phyloP scores from a whole-genome alignment of 2,329 filamentous ascomycete genomes.

The Fonsecaea monophora region DNA sequence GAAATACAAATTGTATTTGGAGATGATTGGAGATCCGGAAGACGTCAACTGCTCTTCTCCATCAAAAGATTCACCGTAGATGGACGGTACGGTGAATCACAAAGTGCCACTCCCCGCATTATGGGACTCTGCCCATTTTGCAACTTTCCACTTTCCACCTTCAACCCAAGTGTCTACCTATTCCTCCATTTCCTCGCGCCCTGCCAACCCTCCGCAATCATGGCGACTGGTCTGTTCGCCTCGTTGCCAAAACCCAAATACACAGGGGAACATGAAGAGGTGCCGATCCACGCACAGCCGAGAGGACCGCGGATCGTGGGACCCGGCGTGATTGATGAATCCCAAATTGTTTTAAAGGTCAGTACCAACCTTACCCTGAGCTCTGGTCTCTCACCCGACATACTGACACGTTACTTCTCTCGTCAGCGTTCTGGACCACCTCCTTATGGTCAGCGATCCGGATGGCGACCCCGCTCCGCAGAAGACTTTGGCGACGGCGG shows the following conservation, averaged over 20 bases:
- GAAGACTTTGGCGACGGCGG: constrained; percentile 97
- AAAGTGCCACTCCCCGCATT: neutral
- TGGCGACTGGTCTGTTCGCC: constrained; percentile 72
- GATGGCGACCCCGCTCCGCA: constrained; percentile 86
- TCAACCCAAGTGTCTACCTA: neutral
- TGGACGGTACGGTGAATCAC: constrained; percentile 4
- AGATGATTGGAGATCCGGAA: neutral
- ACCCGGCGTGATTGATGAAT: constrained; percentile 79
- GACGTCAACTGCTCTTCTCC: constrained; percentile 14
- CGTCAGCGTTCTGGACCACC: constrained; percentile 79
- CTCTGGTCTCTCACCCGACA: constrained; percentile 3
- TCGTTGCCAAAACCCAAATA: constrained; percentile 90
- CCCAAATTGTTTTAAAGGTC: constrained; percentile 80
- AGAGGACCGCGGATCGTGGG: constrained; percentile 83
- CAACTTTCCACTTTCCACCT: neutral
- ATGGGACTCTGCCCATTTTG: constrained; percentile 23
- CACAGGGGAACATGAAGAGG: constrained; percentile 84
- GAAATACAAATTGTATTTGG: constrained; percentile 29
- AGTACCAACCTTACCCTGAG: constrained; percentile 4
- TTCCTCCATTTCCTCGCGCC: neutral
- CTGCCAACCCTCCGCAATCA: constrained; percentile 16
- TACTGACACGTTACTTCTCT: constrained; percentile 15
- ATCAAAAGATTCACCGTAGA: constrained; percentile 10
- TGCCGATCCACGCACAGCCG: constrained; percentile 72
- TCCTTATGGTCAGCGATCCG: constrained; percentile 81